phyloP scores from a whole-genome alignment of 257 asterid species.

The Forsythia viridissima region DNA sequence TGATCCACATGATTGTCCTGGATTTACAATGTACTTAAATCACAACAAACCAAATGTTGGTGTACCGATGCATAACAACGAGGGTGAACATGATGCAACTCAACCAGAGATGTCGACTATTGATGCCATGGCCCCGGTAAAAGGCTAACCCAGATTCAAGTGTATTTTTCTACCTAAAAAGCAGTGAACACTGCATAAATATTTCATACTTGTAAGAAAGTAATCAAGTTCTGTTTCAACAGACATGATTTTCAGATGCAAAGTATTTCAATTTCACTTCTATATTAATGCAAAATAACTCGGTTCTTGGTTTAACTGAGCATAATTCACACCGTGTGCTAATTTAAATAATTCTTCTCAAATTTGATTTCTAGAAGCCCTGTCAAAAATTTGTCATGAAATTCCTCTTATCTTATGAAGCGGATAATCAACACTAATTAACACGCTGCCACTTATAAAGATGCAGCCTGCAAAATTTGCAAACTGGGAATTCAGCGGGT shows the following conservation, averaged over 20 bases:
- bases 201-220: neutral
- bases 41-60: neutral
- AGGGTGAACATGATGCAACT: neutral
- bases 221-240: neutral
- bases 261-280: too few relatives aligned
- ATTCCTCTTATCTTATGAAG: constrained; percentile 50
- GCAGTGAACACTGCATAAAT: neutral
- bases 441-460: constrained; percentile 47
- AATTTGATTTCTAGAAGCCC: too few relatives aligned
- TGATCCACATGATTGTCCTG: neutral
- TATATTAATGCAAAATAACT: too few relatives aligned
- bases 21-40: neutral
- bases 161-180: neutral
- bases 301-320: too few relatives aligned
- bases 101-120: neutral
- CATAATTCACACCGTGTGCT: too few relatives aligned
- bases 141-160: neutral
- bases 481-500: neutral
- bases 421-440: constrained; percentile 57
- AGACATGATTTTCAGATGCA: too few relatives aligned
- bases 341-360: too few relatives aligned
- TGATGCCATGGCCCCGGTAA: neutral
- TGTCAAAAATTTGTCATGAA: constrained; percentile 5
- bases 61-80: neutral
- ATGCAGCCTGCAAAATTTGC: constrained; percentile 54